A percentile compares a stretch with the other conserved stretches of the same genome.
These are phyloP conservation scores for Vigna nakashimae DNA, from an alignment of 306 rosid species.

Conservation along the genomic window DNA sequence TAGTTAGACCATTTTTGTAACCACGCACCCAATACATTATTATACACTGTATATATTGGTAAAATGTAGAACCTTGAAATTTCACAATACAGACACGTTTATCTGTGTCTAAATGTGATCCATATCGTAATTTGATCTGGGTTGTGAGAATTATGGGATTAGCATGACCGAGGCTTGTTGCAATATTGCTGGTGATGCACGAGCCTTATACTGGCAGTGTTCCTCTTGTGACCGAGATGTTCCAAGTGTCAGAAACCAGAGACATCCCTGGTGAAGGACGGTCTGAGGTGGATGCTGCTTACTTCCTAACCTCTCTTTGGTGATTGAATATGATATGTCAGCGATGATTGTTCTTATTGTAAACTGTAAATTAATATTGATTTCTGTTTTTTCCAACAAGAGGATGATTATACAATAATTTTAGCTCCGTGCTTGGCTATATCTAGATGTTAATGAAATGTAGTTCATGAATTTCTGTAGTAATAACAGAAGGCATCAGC, in stretches of 20 bases:
- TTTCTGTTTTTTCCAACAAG: slow-evolving; percentile 21
- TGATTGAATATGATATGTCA: background rate
- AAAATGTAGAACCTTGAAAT: slow-evolving; percentile 68
- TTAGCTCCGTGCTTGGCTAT: slow-evolving; percentile 36
- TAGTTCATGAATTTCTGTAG: slow-evolving; percentile 21
- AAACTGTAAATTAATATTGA: slow-evolving; percentile 36
- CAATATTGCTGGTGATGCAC: slow-evolving; percentile 44
- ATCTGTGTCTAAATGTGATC: slow-evolving; percentile 44
- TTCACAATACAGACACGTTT: slow-evolving; percentile 62
- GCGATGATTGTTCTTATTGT: slow-evolving; percentile 39
- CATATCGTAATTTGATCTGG: slow-evolving; percentile 48
- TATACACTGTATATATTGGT: slow-evolving; percentile 63
- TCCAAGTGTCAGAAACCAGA: slow-evolving; percentile 21
- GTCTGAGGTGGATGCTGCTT: slow-evolving; percentile 29
- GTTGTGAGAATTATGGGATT: background rate
- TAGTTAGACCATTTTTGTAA: slow-evolving; percentile 55
- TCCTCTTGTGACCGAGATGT: slow-evolving; percentile 25
- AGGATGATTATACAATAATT: slow-evolving; percentile 41
- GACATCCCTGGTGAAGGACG: slow-evolving; percentile 20
- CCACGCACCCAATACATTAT: slow-evolving; percentile 51
- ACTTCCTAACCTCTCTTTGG: slow-evolving; percentile 14
- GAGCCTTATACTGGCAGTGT: slow-evolving; percentile 24
- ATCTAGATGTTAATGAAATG: slow-evolving; percentile 46
- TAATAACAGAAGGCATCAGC: background rate
- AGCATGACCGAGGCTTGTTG: slow-evolving; percentile 42